These are phyloP conservation scores for Trichoderma hamatum DNA, from an alignment of 2,329 filamentous ascomycete genomes.

Conservation along the genomic window DNA sequence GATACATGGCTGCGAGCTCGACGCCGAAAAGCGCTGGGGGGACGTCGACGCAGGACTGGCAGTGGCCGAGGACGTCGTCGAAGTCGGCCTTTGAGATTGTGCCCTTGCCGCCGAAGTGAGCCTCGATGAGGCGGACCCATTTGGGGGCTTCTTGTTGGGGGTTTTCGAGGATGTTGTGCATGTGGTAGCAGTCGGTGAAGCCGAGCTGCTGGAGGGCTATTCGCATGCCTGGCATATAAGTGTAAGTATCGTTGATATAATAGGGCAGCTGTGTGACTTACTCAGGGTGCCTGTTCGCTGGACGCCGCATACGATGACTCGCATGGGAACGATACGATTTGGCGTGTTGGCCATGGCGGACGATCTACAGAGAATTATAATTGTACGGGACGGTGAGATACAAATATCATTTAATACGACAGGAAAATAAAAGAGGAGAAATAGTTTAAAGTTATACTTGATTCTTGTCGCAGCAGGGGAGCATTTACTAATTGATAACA, in stretches of 20 bases:
- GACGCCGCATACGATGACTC: slow-evolving; percentile 45
- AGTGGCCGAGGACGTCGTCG: slow-evolving; percentile 50
- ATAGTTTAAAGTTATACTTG: not conserved
- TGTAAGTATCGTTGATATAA: not conserved
- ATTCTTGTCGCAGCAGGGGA: not conserved
- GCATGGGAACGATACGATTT: slow-evolving; percentile 44
- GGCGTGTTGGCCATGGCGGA: slow-evolving; percentile 16
- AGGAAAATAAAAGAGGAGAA: not conserved
- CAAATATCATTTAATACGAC: not conserved
- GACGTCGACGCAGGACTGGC: slow-evolving; percentile 57
- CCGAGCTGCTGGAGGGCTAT: slow-evolving; percentile 42
- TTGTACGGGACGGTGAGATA: not conserved
- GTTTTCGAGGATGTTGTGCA: slow-evolving; percentile 39
- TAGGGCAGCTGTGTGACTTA: slow-evolving; percentile 29
- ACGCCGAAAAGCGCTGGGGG: slow-evolving; percentile 57
- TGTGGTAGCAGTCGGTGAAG: slow-evolving; percentile 44
- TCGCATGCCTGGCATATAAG: slow-evolving; percentile 37
- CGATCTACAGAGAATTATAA: slow-evolving; percentile 7
- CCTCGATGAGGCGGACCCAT: slow-evolving; percentile 40
- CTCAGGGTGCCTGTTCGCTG: slow-evolving; percentile 46
- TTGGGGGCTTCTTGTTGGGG: slow-evolving; percentile 32
- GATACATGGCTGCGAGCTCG: slow-evolving; percentile 41
- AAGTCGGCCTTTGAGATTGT: slow-evolving; percentile 46
- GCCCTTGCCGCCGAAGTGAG: slow-evolving; percentile 39
- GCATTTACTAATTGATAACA: not conserved